Evolutionary conservation across 768 basidiomycete species (phyloP).

Genomic region (Paxillus ammoniavirescens): DNA sequence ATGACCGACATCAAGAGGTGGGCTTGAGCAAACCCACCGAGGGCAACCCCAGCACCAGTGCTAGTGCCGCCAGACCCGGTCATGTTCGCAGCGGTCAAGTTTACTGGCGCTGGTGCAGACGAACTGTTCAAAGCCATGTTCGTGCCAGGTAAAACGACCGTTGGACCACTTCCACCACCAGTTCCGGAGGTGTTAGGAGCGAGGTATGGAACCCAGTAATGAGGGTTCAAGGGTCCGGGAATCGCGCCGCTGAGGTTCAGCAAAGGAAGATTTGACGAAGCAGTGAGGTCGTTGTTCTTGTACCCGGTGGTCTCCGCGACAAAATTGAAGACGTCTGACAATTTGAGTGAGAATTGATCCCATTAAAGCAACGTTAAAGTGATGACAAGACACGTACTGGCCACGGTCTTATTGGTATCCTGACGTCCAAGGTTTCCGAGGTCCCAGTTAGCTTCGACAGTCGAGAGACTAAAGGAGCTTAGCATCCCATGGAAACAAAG

Average conservation of each 20-base stretch:
- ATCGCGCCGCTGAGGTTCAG: constrained; percentile 38
- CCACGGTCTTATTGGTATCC: constrained; percentile 45
- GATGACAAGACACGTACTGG: constrained; percentile 30
- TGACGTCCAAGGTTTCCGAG: constrained; percentile 55
- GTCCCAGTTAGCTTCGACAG: constrained; percentile 59
- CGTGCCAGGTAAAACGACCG: constrained; percentile 8
- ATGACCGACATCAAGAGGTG: constrained; percentile 6
- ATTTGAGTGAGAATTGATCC: background rate
- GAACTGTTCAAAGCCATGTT: constrained; percentile 32
- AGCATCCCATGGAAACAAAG: background rate
- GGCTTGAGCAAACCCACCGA: background rate
- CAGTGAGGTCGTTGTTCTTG: constrained; percentile 36
- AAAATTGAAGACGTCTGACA: constrained; percentile 48
- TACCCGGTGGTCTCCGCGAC: constrained; percentile 48
- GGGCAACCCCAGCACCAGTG: background rate
- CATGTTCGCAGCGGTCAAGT: constrained; percentile 31
- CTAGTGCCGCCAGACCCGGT: background rate
- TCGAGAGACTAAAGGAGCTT: constrained; percentile 36
- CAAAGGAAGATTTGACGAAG: constrained; percentile 27
- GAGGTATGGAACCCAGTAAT: no score
- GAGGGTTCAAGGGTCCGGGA: constrained; percentile 36
- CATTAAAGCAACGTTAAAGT: background rate
- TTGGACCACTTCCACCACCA: no score
- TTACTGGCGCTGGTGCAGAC: constrained; percentile 35
- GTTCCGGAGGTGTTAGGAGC: no score